A percentile compares a stretch with the other conserved stretches of the same genome.
Conservation (phyloP, 768 basidiomycete genomes). For the Tephrocybe sp. region DNA sequence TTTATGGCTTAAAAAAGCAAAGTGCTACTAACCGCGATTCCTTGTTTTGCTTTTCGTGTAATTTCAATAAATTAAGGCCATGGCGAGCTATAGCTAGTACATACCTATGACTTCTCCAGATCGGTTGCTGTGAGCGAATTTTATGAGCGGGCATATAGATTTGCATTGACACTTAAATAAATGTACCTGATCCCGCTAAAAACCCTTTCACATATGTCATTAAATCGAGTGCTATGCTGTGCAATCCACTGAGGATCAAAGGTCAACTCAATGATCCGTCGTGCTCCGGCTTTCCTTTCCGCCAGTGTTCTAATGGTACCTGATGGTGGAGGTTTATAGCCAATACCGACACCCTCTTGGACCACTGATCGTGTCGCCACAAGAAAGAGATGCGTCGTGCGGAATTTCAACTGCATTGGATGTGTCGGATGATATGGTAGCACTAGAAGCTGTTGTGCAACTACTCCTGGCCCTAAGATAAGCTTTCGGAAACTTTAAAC, state of each 20-base stretch:
- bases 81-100: not conserved
- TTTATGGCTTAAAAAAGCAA: not conserved
- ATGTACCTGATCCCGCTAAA: constrained; percentile 20
- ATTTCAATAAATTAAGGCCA: not conserved
- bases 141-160: not conserved
- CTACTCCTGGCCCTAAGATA: constrained; percentile 28
- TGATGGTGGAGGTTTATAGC: constrained; percentile 21
- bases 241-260: constrained; percentile 30
- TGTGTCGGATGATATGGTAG: constrained; percentile 36
- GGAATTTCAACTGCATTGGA: constrained; percentile 38
- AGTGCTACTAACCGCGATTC: constrained; percentile 23
- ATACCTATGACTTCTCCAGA: constrained; percentile 28
- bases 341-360: constrained; percentile 20
- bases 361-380: constrained; percentile 33
- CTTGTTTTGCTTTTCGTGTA: constrained; percentile 25
- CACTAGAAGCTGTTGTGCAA: constrained; percentile 44
- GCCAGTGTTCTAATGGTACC: constrained; percentile 23
- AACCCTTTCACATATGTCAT: constrained; percentile 21
- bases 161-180: not conserved
- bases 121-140: constrained; percentile 18
- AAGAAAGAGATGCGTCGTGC: constrained; percentile 40
- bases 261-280: constrained; percentile 21
- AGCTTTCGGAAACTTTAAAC: not conserved
- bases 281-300: constrained; percentile 25
- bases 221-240: constrained; percentile 22